Evolutionary conservation across 768 basidiomycete genomes (phyloP), one percentile per base, ranked within the genome.

Genomic region (Paxillus rubicundulus): DNA sequence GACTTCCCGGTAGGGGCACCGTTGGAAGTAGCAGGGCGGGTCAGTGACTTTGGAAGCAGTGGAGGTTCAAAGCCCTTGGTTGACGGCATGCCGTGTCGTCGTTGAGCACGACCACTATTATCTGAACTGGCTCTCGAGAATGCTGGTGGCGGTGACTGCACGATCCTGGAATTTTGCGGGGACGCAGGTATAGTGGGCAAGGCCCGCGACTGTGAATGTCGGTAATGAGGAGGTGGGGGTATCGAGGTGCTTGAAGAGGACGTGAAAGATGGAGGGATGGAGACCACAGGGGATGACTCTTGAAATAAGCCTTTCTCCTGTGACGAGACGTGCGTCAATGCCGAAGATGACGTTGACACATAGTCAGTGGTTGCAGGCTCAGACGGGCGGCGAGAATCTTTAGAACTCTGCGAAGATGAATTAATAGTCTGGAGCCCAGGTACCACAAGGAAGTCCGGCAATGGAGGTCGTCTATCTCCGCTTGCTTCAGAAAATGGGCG

Each of bases 1-100:
- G 50, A 37, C n/a, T 51, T 53, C 36, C 57, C 54, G 30, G 48
- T 55, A 0, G 54, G 43, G n/a, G 60, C 28, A 20, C 71, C 69
- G n/a, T 70, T 66, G 43, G 76, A 73, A 10, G 77, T 77, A 14
- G 76, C 68, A 27, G 78, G 75, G 18, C 77, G 70, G 12, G 55
- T 49, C 6, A 59, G 50, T 0, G 64, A 39, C 59, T 52, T 64
- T 30, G 30, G 53, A 33, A 33, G 12, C 14, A 10, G 16, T 2
- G 48, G 49, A 1, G 47, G 27, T 18, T 52, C 8, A 16, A 42
- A 24, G n/a, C 50, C 56, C 17, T 16, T 49, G 16, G 44, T 38
- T 18, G 53, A 54, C 9, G 54, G 33, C 6, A 24, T 38, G 33
- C 27, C 44, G 16, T 32, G 62, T 38, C 53, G 61, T 40, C 56